phyloP scores from a whole-genome alignment of 208 protist genomes.

The Crithidia brevicula region DNA sequence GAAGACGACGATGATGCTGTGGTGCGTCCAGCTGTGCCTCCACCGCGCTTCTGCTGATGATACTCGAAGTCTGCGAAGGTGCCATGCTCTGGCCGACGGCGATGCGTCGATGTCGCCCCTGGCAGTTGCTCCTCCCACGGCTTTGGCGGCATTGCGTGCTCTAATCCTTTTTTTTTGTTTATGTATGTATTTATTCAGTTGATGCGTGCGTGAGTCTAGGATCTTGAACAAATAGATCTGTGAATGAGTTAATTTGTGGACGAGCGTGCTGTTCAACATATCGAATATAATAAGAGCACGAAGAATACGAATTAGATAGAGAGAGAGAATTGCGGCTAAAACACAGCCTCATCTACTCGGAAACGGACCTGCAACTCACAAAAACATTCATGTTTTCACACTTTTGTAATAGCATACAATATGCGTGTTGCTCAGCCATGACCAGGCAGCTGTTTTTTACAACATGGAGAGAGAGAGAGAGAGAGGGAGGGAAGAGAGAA shows the following conservation, averaged over 20 bases:
- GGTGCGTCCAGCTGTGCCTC: neutral
- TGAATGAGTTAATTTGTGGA: too few species aligned
- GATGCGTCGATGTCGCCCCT: slow-evolving; percentile 14
- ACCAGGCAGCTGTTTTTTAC: neutral
- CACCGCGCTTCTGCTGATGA: slow-evolving; percentile 26
- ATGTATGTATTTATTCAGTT: too few species aligned
- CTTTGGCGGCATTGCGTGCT: slow-evolving; percentile 35
- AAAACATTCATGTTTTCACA: too few species aligned
- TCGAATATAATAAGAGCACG: too few species aligned
- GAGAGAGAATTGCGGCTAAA: too few species aligned
- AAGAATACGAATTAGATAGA: too few species aligned
- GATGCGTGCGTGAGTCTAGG: neutral
- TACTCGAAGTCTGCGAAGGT: slow-evolving; percentile 41
- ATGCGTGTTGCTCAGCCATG: neutral
- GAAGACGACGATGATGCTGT: slow-evolving; percentile 3
- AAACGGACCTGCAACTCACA: too few species aligned
- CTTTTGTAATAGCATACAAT: neutral
- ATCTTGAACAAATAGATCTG: too few species aligned
- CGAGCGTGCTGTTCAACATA: too few species aligned
- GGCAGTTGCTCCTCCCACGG: slow-evolving; percentile 33
- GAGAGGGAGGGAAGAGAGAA: too few species aligned
- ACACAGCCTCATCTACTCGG: too few species aligned
- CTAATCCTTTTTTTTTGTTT: neutral
- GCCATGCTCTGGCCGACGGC: neutral
- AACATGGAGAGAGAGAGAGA: too few species aligned